Evolutionary conservation across 169 alveolate genomes (phyloP).

Genomic region (Condylostoma magnum): DNA sequence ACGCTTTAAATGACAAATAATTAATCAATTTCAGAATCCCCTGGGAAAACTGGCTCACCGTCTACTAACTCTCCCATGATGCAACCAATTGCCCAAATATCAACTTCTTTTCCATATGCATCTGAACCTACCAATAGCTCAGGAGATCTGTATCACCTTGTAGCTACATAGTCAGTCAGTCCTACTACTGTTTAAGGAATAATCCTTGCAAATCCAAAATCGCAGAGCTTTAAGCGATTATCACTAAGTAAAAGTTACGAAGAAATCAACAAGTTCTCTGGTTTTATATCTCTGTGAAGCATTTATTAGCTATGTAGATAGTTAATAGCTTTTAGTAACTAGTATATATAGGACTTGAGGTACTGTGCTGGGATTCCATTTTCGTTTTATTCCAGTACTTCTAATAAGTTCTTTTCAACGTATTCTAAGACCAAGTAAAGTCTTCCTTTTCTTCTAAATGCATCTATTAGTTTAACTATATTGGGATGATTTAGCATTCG

Average conservation of each 20-base stretch:
- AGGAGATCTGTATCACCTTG: conserved; percentile 91
- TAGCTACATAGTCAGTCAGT: conserved; percentile 87
- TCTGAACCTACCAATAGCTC: conserved; percentile 72
- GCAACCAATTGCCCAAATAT: conserved; percentile 92
- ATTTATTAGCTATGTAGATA: conserved; percentile 84
- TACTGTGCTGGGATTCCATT: conserved; percentile 77
- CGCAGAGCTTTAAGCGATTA: conserved; percentile 81
- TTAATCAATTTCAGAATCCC: conserved; percentile 90
- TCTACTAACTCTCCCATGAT: conserved; percentile 93
- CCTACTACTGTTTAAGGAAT: conserved; percentile 59
- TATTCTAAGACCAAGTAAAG: conserved; percentile 89
- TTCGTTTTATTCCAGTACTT: conserved; percentile 85
- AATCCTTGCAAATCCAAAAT: conserved; percentile 91
- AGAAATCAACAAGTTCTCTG: conserved; percentile 84
- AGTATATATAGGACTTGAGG: conserved; percentile 83
- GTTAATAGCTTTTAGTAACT: conserved; percentile 85
- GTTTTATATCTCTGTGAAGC: conserved; percentile 92
- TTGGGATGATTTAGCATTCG: conserved; percentile 83
- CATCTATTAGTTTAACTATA: conserved; percentile 90
- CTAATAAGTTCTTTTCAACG: conserved; percentile 87
- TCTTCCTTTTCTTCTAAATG: conserved; percentile 88
- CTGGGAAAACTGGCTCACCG: conserved; percentile 94
- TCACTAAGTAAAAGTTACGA: conserved; percentile 35
- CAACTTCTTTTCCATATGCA: conserved; percentile 85
- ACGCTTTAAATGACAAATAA: conserved; percentile 74